Evolutionary conservation across 1,139 yeast genomes (phyloP).

Genomic region (Wickerhamiella pararugosa): DNA sequence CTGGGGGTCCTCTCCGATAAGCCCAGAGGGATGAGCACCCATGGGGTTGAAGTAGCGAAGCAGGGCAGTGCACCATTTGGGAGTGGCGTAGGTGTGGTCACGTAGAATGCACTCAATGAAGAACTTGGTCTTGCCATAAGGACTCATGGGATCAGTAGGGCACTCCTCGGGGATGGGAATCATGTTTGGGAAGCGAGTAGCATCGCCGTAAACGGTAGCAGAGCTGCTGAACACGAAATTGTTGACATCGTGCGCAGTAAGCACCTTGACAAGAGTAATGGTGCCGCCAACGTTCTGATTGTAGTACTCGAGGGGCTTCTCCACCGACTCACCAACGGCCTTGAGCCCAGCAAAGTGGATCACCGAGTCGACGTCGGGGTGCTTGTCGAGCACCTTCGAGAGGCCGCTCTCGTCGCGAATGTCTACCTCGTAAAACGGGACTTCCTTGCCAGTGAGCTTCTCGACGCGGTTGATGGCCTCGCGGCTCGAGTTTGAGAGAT

Average conservation of each 20-base stretch:
- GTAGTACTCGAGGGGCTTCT: constrained; percentile 57
- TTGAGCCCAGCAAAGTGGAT: constrained; percentile 79
- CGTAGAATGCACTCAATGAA: constrained; percentile 48
- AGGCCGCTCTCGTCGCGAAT: constrained; percentile 38
- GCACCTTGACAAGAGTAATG: constrained; percentile 39
- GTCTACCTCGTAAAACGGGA: constrained; percentile 50
- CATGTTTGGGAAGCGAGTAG: constrained; percentile 55
- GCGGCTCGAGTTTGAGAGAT: constrained; percentile 49
- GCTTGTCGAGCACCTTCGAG: constrained; percentile 34
- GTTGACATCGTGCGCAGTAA: constrained; percentile 34
- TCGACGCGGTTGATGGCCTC: constrained; percentile 58
- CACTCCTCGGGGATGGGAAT: constrained; percentile 71
- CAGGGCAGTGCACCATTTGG: constrained; percentile 46
- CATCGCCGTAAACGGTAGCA: constrained; percentile 80
- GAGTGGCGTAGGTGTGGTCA: constrained; percentile 39
- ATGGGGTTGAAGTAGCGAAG: constrained; percentile 70
- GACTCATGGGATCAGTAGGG: constrained; percentile 63
- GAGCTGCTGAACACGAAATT: constrained; percentile 64
- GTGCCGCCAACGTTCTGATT: constrained; percentile 60
- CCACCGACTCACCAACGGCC: constrained; percentile 72
- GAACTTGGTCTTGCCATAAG: constrained; percentile 62
- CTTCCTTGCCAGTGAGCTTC: constrained; percentile 32
- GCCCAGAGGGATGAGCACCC: constrained; percentile 75
- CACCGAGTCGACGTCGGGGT: constrained; percentile 41
- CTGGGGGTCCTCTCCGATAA: constrained; percentile 66